Base-by-base conservation (phyloP, 2,329 filamentous ascomycete species). In the Sporothrix pallida region DNA sequence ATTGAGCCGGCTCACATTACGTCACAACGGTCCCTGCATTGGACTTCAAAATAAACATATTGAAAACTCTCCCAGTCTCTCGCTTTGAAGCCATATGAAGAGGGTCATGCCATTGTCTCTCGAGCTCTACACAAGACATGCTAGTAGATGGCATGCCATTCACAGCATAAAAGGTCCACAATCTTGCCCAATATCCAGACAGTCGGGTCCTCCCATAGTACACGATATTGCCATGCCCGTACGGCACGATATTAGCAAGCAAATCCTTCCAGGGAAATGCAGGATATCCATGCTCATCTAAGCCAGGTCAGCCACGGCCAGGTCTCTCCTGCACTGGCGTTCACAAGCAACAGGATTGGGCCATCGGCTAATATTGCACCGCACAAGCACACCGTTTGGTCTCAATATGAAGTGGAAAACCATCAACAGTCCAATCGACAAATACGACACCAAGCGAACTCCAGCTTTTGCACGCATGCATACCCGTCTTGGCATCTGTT, bases 401-500 rank as follows among this genome's bases (percentile, higher is more conserved):
- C 31, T 7, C 31, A 37, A 37, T 37, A 37, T 37, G 2, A 37
- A 37, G 31, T 37, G 4, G 7, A 37, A 5, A 37, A 7, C 31
- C 31, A 37, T 37, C 31, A 37, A 37, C 13, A 37, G 3, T 3
- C 12, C 63, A 68, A 68, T 37, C 46, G 20, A 68, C 63, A 37
- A 50, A 70, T 10, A 15, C 44, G 67, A 70, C 26, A 70, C 67
- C 26, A 37, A 15, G 23, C 65, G 65, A 50, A 42, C 65, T 48
- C 67, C 63, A 68, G 67, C 48, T 56, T 70, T 20, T 54, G 44
- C 31, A 13, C 17, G 37, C n/a, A 65, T 4, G 15, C n/a, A 26
- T 31, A 31, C 60, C 60, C 37, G 44, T 44, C 62, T 65, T 67
- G 63, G 44, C 63, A 67, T 9, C 44, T 50, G 63, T 67, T 67